phyloP scores from a whole-genome alignment of 2,329 filamentous ascomycete species.

The Colletotrichum sp. region DNA sequence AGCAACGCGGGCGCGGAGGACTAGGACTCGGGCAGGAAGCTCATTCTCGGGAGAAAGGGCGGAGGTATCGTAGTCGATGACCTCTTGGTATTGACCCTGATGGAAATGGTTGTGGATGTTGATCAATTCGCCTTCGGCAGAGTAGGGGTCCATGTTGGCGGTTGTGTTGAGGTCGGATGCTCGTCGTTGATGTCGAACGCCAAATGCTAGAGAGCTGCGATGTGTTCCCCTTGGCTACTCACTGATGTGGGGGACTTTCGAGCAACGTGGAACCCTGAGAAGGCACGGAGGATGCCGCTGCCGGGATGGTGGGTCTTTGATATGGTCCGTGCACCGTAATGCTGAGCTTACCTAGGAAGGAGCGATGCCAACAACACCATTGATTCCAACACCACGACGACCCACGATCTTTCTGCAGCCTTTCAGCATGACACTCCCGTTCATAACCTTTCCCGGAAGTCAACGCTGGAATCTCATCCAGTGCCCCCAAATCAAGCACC shows the following conservation, averaged over 20 bases:
- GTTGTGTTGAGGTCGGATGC: conserved; percentile 7
- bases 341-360: background rate
- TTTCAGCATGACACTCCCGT: background rate
- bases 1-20: conserved; percentile 83
- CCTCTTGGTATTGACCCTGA: conserved; percentile 84
- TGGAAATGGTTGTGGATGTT: conserved; percentile 75
- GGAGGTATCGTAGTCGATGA: conserved; percentile 84
- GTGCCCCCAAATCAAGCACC: background rate
- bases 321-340: background rate
- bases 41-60: conserved; percentile 80
- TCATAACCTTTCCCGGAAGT: background rate
- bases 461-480: background rate
- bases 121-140: conserved; percentile 73
- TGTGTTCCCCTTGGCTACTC: conserved; percentile 21
- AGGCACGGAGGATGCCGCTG: conserved; percentile 46
- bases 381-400: background rate
- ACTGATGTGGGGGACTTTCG: conserved; percentile 49
- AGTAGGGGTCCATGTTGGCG: conserved; percentile 70
- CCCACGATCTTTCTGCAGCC: background rate
- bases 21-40: conserved; percentile 76
- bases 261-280: conserved; percentile 56
- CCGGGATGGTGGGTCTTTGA: background rate
- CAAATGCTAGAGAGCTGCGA: conserved; percentile 25
- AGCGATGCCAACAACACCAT: background rate
- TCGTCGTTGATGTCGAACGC: conserved; percentile 16